Evolutionary conservation across 805 yeast genomes (phyloP), one percentile per base, ranked within the genome.

Genomic region (Barnettozyma pratensis): DNA sequence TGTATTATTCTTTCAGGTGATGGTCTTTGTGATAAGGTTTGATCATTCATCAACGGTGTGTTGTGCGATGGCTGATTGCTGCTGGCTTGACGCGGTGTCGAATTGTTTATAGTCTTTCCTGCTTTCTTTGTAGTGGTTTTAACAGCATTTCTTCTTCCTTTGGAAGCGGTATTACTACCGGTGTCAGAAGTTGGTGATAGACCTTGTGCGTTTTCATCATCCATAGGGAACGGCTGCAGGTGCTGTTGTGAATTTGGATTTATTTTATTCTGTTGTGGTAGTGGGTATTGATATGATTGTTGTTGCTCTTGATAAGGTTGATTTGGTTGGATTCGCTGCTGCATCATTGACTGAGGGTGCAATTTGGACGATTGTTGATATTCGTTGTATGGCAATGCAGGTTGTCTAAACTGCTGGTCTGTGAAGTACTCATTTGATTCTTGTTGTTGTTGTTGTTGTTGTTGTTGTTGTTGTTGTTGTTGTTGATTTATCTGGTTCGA

Each of bases 1-100:
- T 80, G 70, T 19, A 76, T 72, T 38, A 72, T 59, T 10, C 64
- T 66, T 37, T 63, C 59, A 41, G 41, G 41, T 29, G 48, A 51
- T 19, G 19, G 19, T 19, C 19, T 19, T 19, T 19, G 19, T 19
- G 19, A 19, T 19, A 19, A 19, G 19, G 19, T 19, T 19, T 19
- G 19, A 19, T 19, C 19, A 19, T 19, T 19, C 19, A 19, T 19
- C 19, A 19, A 19, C 19, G 19, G 19, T 19, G 19, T 19, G 19
- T 19, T 19, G 19, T 19, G 19, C 19, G 19, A 19, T 19, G 19
- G 19, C 3, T 19, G 6, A n/a, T 12, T 19, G 9, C 35, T 7
- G 34, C 32, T 19, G 9, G 6, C 14, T 32, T 34, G 30, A 41
- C 8, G 14, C 19, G 53, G 51, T 28, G 47, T 40, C 7, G 47